A percentile compares a stretch with the other conserved stretches of the same genome.
These are phyloP conservation scores for Ophiostoma himal-ulmi DNA, from an alignment of 2,329 filamentous ascomycete genomes.

Conservation along the genomic window DNA sequence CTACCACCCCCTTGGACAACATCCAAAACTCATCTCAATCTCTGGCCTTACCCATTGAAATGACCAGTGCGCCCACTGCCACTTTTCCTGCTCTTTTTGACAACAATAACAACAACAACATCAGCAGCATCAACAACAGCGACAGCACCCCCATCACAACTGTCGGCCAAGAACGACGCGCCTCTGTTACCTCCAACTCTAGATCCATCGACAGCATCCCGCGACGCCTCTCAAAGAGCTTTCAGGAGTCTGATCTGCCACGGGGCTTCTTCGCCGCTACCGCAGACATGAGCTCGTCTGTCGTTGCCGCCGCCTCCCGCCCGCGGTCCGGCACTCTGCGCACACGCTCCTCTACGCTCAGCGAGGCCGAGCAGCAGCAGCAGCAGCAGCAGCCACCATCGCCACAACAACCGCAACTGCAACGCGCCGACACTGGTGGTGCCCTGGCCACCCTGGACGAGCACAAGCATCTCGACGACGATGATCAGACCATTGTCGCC, in stretches of 20 bases:
- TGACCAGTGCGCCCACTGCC: background rate
- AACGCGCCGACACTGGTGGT: conserved; percentile 2
- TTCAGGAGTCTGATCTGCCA: conserved; percentile 43
- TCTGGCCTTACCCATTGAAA: conserved; percentile 17
- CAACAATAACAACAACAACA: background rate
- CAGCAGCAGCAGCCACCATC: background rate
- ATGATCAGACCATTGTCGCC: conserved; percentile 8
- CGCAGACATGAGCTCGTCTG: conserved; percentile 41
- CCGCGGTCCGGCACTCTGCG: conserved; percentile 20
- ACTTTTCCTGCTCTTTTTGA: background rate
- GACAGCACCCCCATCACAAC: background rate
- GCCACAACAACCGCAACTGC: background rate
- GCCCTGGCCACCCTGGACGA: conserved; percentile 21
- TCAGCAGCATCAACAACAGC: background rate
- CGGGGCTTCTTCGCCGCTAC: conserved; percentile 46
- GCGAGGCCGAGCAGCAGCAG: conserved; percentile 16
- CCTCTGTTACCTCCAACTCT: conserved; percentile 23
- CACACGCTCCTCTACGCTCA: conserved; percentile 19
- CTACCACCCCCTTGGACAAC: conserved; percentile 16
- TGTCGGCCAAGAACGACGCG: conserved; percentile 23
- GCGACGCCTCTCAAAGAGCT: conserved; percentile 30
- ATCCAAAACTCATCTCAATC: conserved; percentile 9
- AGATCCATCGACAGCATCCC: conserved; percentile 19
- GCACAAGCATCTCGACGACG: conserved; percentile 15
- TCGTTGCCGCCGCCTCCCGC: conserved; percentile 26